phyloP scores from a whole-genome alignment of 164 flowering plant genomes.

The Liquidambar formosana region DNA sequence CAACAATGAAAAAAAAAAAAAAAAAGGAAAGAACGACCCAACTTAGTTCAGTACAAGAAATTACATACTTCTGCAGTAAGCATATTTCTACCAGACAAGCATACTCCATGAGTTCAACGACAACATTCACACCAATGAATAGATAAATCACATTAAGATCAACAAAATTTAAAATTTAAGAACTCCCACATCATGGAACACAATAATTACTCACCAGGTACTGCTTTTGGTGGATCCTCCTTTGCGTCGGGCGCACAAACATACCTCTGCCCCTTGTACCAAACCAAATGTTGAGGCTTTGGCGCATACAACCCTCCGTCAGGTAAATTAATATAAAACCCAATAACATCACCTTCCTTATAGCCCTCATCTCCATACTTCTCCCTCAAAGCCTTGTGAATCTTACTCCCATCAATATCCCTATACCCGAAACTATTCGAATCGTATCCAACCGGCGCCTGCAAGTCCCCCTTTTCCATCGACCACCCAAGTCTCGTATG shows the following conservation, averaged over 20 bases:
- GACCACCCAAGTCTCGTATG: conserved; percentile 97
- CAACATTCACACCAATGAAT: not conserved
- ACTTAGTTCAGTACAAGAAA: too few species aligned
- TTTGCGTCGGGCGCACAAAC: conserved; percentile 60
- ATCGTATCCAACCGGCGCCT: conserved; percentile 98
- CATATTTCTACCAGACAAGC: too few species aligned
- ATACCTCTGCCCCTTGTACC: conserved; percentile 84
- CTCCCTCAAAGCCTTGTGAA: conserved; percentile 89
- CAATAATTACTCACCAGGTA: conserved; percentile 69
- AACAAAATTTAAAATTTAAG: not conserved
- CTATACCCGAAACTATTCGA: conserved; percentile 87
- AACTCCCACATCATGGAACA: not conserved
- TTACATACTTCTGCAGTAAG: too few species aligned
- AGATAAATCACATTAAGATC: not conserved
- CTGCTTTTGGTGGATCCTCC: conserved; percentile 79
- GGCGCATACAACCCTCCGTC: conserved; percentile 73
- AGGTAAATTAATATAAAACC: conserved; percentile 85
- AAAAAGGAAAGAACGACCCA: too few species aligned
- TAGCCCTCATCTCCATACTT: conserved; percentile 91
- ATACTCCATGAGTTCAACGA: too few species aligned
- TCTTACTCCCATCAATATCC: conserved; percentile 89
- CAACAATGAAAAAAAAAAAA: too few species aligned
- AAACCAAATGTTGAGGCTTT: conserved; percentile 62
- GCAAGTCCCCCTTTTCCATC: conserved; percentile 93
- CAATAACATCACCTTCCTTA: conserved; percentile 92